These are phyloP conservation scores for Aspergillus viridinutans DNA, from an alignment of 2,329 filamentous ascomycete species.

Conservation along the genomic window DNA sequence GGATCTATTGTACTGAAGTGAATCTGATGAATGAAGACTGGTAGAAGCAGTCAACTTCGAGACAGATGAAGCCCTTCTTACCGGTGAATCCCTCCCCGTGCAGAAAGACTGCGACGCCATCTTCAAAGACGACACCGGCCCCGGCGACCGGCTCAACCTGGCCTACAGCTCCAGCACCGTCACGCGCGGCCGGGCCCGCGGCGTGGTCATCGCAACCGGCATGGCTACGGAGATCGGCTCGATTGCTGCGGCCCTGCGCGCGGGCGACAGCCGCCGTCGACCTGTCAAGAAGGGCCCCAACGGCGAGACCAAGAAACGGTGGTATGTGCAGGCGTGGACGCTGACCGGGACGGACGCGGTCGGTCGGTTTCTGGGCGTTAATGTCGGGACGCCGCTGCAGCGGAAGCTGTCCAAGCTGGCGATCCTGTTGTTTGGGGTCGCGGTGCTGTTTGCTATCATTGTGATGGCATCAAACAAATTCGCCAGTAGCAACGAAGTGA, in stretches of 20 bases:
- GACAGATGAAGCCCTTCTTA: constrained; percentile 65
- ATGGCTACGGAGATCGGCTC: constrained; percentile 63
- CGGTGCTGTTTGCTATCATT: constrained; percentile 65
- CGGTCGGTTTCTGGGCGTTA: constrained; percentile 63
- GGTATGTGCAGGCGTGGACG: constrained; percentile 50
- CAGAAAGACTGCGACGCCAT: constrained; percentile 46
- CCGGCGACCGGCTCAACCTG: constrained; percentile 59
- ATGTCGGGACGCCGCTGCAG: constrained; percentile 66
- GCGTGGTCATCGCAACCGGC: constrained; percentile 58
- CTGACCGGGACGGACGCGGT: constrained; percentile 55
- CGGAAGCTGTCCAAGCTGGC: constrained; percentile 66
- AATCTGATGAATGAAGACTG: constrained; percentile 42
- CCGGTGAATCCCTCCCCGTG: constrained; percentile 59
- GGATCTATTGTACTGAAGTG: too few relatives aligned
- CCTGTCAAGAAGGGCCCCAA: constrained; percentile 50
- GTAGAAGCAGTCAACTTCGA: constrained; percentile 67
- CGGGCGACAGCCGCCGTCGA: constrained; percentile 51
- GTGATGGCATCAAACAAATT: constrained; percentile 63
- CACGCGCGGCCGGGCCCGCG: constrained; percentile 56
- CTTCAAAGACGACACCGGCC: constrained; percentile 51
- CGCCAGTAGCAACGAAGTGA: constrained; percentile 52
- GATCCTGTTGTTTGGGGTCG: constrained; percentile 62
- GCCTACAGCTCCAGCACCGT: constrained; percentile 60
- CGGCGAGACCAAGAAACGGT: constrained; percentile 49
- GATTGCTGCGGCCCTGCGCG: constrained; percentile 61